Percentiles rank a stretch among this genome's conserved stretches.
Evolutionary conservation across 208 protist genomes (phyloP).

Genomic region (Perkinsela sp.): DNA sequence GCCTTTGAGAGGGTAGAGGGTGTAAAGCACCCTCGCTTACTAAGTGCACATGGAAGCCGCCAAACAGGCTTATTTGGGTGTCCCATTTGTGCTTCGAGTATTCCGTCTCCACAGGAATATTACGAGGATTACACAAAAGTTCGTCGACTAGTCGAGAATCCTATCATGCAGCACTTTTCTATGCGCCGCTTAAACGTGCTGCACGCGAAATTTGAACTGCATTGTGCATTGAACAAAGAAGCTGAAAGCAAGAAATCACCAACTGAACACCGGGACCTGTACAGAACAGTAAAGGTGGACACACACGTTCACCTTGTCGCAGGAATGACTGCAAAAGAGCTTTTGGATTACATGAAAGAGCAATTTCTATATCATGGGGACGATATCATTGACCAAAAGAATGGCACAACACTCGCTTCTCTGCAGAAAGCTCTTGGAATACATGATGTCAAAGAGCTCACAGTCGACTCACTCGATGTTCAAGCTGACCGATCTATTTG

Average conservation of each 20-base stretch:
- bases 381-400: constrained; percentile 61
- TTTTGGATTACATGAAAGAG: constrained; percentile 72
- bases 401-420: constrained; percentile 46
- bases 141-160: background rate
- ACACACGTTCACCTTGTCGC: constrained; percentile 84
- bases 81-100: background rate
- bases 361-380: constrained; percentile 63
- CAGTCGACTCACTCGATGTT: constrained; percentile 79
- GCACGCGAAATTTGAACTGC: constrained; percentile 70
- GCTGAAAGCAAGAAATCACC: constrained; percentile 41
- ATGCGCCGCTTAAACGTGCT: constrained; percentile 63
- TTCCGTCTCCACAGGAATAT: background rate
- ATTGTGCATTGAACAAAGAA: constrained; percentile 67
- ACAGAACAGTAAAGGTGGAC: constrained; percentile 80
- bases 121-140: background rate
- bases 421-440: constrained; percentile 51
- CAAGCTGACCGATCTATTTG: constrained; percentile 80
- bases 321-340: constrained; percentile 71
- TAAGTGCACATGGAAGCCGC: too few relatives aligned
- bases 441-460: constrained; percentile 42
- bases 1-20: background rate
- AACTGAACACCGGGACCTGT: constrained; percentile 67
- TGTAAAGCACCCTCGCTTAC: too few relatives aligned
- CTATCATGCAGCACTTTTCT: constrained; percentile 29
- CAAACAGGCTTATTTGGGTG: background rate